Percentiles rank a stretch among this genome's conserved stretches.
Conservation (phyloP, 1,284 basidiomycete genomes). For the Coniferiporia weirii region DNA sequence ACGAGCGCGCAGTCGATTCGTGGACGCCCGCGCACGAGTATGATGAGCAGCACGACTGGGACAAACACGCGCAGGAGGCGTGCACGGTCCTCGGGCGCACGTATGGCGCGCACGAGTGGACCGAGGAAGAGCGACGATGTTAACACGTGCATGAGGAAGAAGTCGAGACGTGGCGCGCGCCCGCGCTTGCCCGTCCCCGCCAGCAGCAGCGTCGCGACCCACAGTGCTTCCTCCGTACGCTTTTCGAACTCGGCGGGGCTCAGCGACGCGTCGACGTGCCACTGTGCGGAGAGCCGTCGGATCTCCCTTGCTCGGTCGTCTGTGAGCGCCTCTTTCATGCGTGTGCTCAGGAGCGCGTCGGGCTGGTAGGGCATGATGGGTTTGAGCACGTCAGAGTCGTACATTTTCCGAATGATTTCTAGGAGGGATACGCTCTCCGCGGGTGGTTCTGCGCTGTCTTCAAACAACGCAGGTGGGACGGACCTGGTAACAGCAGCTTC, state of each 20-base stretch:
- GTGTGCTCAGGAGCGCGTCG: slow-evolving; percentile 34
- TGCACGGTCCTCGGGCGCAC: slow-evolving; percentile 35
- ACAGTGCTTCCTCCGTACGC: slow-evolving; percentile 50
- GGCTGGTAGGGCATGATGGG: slow-evolving; percentile 52
- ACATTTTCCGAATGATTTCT: slow-evolving; percentile 47
- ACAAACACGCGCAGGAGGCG: slow-evolving; percentile 46
- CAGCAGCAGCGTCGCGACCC: slow-evolving; percentile 47
- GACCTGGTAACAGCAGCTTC: slow-evolving; percentile 45
- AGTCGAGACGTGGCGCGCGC: slow-evolving; percentile 52
- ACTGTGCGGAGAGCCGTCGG: slow-evolving; percentile 42
- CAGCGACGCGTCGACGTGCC: slow-evolving; percentile 38
- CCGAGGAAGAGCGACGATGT: slow-evolving; percentile 56
- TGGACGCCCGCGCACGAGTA: slow-evolving; percentile 54
- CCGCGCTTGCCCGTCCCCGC: slow-evolving; percentile 48
- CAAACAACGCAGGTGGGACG: slow-evolving; percentile 32
- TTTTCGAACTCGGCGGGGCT: slow-evolving; percentile 36
- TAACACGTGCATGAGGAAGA: slow-evolving; percentile 65
- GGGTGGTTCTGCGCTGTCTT: slow-evolving; percentile 18
- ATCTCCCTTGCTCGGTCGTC: slow-evolving; percentile 44
- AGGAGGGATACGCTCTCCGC: slow-evolving; percentile 36
- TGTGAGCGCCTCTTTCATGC: slow-evolving; percentile 32
- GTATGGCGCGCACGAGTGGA: slow-evolving; percentile 37
- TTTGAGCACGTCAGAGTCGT: slow-evolving; percentile 45
- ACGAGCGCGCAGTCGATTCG: slow-evolving; percentile 48
- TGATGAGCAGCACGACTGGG: slow-evolving; percentile 38